phyloP scores from a whole-genome alignment of 805 yeast species.

The Kazachstania taianensis region DNA sequence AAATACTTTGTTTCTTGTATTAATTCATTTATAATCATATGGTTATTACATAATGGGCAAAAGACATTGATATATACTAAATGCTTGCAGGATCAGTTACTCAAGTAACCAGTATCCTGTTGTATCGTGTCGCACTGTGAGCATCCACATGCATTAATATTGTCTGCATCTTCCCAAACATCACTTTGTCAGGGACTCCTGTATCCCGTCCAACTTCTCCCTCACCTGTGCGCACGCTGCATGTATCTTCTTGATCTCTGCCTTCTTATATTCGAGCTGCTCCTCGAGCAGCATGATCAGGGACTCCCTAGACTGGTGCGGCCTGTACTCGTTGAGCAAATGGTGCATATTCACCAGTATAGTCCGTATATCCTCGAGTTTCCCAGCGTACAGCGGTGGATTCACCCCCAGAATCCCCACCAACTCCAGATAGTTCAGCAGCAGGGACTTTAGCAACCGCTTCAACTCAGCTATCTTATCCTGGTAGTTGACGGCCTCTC shows the following conservation, averaged over 20 bases:
- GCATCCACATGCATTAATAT: neutral
- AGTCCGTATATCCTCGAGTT: constrained; percentile 70
- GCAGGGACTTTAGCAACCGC: constrained; percentile 64
- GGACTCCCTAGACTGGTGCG: constrained; percentile 90
- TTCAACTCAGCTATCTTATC: constrained; percentile 61
- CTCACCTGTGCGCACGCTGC: constrained; percentile 34
- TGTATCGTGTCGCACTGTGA: no score
- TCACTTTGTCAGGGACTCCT: constrained; percentile 8
- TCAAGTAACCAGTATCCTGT: no score
- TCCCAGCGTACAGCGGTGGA: constrained; percentile 52
- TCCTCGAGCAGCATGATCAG: constrained; percentile 63
- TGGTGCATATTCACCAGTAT: constrained; percentile 87
- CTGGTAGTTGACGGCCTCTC: constrained; percentile 31
- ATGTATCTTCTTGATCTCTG: constrained; percentile 39
- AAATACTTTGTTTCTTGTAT: no score
- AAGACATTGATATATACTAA: no score
- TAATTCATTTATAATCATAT: no score
- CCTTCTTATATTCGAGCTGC: constrained; percentile 54
- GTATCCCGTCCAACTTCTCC: constrained; percentile 25
- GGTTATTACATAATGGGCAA: no score
- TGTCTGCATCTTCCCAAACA: neutral
- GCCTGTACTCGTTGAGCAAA: constrained; percentile 80
- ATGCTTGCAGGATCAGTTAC: no score
- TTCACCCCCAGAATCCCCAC: constrained; percentile 66
- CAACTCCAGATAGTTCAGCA: constrained; percentile 73